phyloP scores from a whole-genome alignment of 805 yeast species.

The Metschnikowia amazonensis region DNA sequence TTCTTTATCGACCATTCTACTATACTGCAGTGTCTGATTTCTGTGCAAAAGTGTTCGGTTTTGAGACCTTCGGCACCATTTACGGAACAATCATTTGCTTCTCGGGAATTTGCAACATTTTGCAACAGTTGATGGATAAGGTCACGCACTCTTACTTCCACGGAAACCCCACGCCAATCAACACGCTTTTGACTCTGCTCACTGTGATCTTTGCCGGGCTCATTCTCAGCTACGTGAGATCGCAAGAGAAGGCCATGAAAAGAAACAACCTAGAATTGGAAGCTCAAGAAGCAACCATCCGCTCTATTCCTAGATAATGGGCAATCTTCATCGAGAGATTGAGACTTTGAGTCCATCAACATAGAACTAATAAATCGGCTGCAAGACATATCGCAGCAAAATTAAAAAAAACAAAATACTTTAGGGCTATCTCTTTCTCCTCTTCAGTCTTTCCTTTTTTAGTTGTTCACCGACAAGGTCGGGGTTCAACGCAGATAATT shows the following conservation, averaged over 20 bases:
- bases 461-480: conserved; percentile 20
- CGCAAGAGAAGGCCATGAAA: conserved; percentile 38
- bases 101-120: conserved; percentile 75
- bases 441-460: conserved; percentile 14
- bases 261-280: conserved; percentile 56
- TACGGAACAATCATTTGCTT: conserved; percentile 83
- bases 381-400: background rate
- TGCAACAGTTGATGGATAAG: conserved; percentile 66
- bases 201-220: conserved; percentile 52
- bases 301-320: conserved; percentile 38
- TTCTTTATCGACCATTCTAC: conserved; percentile 84
- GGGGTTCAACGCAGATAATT: conserved; percentile 26
- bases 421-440: conserved; percentile 6
- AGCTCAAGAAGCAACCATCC: conserved; percentile 55
- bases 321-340: background rate
- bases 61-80: conserved; percentile 84
- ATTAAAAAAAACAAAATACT: background rate
- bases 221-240: conserved; percentile 43
- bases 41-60: conserved; percentile 90
- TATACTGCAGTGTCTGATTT: conserved; percentile 91
- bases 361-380: background rate
- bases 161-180: conserved; percentile 80
- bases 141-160: conserved; percentile 63
- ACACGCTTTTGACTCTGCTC: conserved; percentile 47
- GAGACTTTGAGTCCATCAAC: background rate